Evolutionary conservation across 805 yeast genomes (phyloP), one percentile per base, ranked within the genome.

Genomic region (Starmerella scarabaei): DNA sequence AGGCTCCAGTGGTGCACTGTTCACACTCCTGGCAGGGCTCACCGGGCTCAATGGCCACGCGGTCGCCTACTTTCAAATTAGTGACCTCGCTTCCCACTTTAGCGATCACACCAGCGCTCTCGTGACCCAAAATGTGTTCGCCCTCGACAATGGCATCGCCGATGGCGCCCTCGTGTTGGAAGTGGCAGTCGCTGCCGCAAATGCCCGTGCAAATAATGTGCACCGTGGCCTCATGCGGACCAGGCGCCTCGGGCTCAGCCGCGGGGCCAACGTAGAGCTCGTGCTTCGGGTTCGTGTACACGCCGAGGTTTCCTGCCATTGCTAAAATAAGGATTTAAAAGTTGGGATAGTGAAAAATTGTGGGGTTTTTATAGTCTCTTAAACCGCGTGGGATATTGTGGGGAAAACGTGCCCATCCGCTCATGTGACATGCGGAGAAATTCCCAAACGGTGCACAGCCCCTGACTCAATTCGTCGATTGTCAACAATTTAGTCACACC

Each of bases 161-260:
- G 44, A 77, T 76, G 42, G 65, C 68, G 34, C 84, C 85, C 44
- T 72, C 74, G 40, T 72, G 67, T 62, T 72, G 74, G 60, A 75
- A 76, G 55, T 78, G 84, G 44, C 77, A 66, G 57, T 79, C 86
- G 18, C 80, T 71, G 15, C 85, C 85, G 58, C 85, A 79, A 49
- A 78, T 77, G 21, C 85, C 85, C 6, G 81, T 75, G 37, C 75
- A 73, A 44, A 71, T 64, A 32, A 76, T 68, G 53, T 72, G 75
- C 32, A 76, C 68, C 16, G 72, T 54, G 20, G 74, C 81, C 42
- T 67, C 63, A 20, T 50, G 50, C 3, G 49, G 52, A n/a, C 45
- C 39, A n/a, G 59, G 61, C 36, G 43, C 52, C 6, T 33, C 44
- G 5, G 40, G 37, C 12, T 27, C 40, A 18, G 40, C 43, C 37